Percentiles rank a stretch among this genome's conserved stretches.
phyloP scores from a whole-genome alignment of 192 early-diverging fungal genomes.

The Fimicolochytrium jonesii region DNA sequence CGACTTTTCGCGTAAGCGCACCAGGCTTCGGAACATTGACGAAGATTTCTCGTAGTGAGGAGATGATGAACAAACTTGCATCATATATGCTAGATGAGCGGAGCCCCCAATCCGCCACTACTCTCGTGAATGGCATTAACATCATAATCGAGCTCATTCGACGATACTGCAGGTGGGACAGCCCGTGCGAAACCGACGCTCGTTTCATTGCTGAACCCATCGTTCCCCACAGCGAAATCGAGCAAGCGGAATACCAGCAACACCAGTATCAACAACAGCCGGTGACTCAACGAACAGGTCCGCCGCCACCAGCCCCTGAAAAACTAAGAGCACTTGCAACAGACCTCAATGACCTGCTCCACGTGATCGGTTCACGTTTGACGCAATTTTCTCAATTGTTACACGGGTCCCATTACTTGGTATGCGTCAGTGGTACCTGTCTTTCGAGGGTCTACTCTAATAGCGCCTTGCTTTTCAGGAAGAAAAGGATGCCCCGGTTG shows the following conservation, averaged over 20 bases:
- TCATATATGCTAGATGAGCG: constrained; percentile 78
- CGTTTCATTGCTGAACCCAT: no score
- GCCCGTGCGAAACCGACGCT: neutral
- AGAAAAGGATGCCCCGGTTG: constrained; percentile 70
- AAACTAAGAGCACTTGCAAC: constrained; percentile 51
- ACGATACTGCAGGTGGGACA: constrained; percentile 79
- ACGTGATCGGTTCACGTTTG: constrained; percentile 72
- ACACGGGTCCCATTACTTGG: constrained; percentile 63
- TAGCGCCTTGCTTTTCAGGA: no score
- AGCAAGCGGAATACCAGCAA: constrained; percentile 54
- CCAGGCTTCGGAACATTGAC: neutral
- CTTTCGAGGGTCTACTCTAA: no score
- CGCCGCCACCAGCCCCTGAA: constrained; percentile 36
- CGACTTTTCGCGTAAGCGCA: no score
- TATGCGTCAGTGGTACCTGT: constrained; percentile 37
- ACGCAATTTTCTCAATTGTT: constrained; percentile 77
- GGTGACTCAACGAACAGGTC: constrained; percentile 19
- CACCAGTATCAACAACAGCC: constrained; percentile 48
- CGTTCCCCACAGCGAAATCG: constrained; percentile 53
- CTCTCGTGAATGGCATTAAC: constrained; percentile 87
- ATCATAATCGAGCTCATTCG: constrained; percentile 97
- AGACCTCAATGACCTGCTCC: constrained; percentile 86
- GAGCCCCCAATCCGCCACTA: constrained; percentile 76
- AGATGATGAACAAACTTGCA: constrained; percentile 68
- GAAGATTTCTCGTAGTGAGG: constrained; percentile 48